Base-by-base conservation (phyloP, 1,284 basidiomycete species). In the Pascua sp. region DNA sequence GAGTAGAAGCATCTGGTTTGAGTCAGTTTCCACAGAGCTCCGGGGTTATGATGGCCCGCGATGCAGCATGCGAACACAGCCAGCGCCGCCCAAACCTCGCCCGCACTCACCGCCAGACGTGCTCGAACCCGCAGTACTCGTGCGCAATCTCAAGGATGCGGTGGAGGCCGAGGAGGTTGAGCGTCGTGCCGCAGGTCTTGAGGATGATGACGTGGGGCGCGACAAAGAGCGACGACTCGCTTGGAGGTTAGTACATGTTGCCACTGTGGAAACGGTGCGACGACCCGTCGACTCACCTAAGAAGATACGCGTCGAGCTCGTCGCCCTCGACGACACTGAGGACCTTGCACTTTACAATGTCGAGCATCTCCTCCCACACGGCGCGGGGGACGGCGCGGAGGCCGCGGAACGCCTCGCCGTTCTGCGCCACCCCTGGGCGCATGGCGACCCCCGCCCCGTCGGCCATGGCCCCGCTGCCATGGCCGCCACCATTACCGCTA, bases 101-200 rank as follows among this genome's bases (percentile, higher is more conserved):
- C 10, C 24, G 17, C n/a, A 65, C 70, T 64, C 50, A 89, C 66
- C 90, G 85, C 77, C 91, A 85, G 42, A 95, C 89, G 38, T 82
- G 81, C 40, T 80, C 80, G 67, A 95, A 81, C 41, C 85, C 84
- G 51, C 90, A 92, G 55, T 90, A 83, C 45, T 85, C 82, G 55
- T 84, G 81, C 2, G 93, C 91, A 72, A 97, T 92, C 69, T 92
- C 86, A 63, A 98, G 86, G 73, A 98, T 93, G 58, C 90, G 85
- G 40, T 91, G 89, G 49, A 98, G 82, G 32, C 96, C 96, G 58
- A 96, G 84, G 45, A 99, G 85, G 77, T 98, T 96, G 59, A 98
- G 88, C 11, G 96, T 99, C 1, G 96, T 99, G 15, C 96, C 96
- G 76, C 96, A 99, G 11, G 96, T 99, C 80, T 99, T 99, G 71